Percentiles rank a stretch among this genome's conserved stretches.
These are phyloP conservation scores for Prunus dulcis DNA, from an alignment of 306 rosid genomes.

Conservation along the genomic window DNA sequence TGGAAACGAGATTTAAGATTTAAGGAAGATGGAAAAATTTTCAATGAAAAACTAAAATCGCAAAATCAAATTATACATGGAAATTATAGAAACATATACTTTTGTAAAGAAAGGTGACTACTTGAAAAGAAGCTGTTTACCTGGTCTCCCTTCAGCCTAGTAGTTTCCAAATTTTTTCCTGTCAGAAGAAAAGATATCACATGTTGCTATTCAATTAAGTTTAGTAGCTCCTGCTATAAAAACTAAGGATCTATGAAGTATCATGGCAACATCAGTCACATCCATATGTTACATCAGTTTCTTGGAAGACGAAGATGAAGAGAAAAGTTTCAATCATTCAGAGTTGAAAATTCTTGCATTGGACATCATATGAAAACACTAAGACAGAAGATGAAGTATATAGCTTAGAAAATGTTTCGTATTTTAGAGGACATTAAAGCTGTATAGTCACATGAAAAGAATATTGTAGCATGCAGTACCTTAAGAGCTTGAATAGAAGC, in stretches of 20 bases:
- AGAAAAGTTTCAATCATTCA: too few relatives aligned
- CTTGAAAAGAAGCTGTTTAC: neutral
- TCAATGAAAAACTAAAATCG: neutral
- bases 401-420: too few relatives aligned
- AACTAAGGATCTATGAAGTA: neutral
- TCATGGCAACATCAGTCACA: too few relatives aligned
- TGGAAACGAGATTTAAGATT: neutral
- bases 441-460: neutral
- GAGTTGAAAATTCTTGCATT: too few relatives aligned
- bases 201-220: neutral
- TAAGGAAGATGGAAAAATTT: neutral
- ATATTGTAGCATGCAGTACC: slow-evolving; percentile 10
- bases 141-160: neutral
- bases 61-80: neutral
- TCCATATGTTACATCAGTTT: too few relatives aligned
- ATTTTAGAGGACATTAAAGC: too few relatives aligned
- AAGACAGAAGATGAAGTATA: too few relatives aligned
- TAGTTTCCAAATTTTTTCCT: neutral
- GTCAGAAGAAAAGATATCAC: neutral
- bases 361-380: too few relatives aligned
- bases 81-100: neutral
- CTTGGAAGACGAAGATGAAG: too few relatives aligned
- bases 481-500: neutral
- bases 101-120: neutral
- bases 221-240: neutral